Conservation (phyloP, 345 rosid species). For the Populus davidiana region DNA sequence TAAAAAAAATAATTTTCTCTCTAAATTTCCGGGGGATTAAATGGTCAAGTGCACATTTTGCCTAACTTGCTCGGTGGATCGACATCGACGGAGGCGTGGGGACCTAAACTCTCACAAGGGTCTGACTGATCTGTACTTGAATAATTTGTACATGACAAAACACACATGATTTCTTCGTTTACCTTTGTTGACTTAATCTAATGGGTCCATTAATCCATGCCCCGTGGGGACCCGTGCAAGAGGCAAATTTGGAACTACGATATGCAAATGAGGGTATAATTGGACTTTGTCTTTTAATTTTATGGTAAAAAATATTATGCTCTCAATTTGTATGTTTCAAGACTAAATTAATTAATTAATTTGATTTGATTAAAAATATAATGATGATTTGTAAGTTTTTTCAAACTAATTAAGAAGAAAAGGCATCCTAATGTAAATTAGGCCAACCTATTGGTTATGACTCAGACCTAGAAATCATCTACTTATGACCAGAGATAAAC, state of each 20-base stretch:
- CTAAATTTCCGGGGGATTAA: neutral
- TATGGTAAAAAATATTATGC: no score
- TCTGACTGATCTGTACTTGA: conserved; percentile 5
- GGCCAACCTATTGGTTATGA: no score
- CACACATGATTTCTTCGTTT: neutral
- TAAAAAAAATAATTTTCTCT: neutral
- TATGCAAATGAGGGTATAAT: no score
- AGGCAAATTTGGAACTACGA: neutral
- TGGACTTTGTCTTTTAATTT: no score
- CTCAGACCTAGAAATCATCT: no score
- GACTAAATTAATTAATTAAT: no score
- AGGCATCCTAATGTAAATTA: no score
- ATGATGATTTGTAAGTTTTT: no score
- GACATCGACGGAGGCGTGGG: neutral
- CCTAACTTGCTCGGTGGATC: neutral
- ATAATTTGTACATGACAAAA: conserved; percentile 14
- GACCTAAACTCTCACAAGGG: neutral
- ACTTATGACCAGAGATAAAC: no score
- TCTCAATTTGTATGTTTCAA: no score
- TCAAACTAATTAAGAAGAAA: no score
- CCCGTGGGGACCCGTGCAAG: neutral
- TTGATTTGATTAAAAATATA: no score
- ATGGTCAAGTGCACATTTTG: neutral
- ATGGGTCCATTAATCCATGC: neutral
- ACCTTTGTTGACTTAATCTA: neutral